Conservation (phyloP, 768 basidiomycete genomes). For the Kwoniella newhampshirensis region DNA sequence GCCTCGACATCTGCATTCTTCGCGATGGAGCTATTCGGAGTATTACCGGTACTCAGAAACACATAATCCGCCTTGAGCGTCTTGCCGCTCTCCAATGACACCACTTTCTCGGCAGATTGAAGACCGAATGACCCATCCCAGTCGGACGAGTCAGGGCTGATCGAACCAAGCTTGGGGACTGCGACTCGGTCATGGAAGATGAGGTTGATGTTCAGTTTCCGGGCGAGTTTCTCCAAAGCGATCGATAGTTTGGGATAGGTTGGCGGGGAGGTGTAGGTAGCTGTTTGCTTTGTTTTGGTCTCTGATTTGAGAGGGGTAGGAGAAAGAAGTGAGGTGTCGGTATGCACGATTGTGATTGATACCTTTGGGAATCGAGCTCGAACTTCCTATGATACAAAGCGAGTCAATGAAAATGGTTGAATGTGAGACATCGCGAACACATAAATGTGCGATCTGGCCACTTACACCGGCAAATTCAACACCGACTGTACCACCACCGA, state of each 20-base stretch:
- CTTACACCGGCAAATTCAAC: conserved; percentile 55
- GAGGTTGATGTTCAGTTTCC: conserved; percentile 28
- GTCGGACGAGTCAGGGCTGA: conserved; percentile 2
- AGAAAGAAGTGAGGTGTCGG: conserved; percentile 12
- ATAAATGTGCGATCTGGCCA: too few relatives aligned
- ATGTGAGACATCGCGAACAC: too few relatives aligned
- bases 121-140: conserved; percentile 38
- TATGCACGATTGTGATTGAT: conserved; percentile 44
- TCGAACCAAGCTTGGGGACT: conserved; percentile 15
- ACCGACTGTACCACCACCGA: conserved; percentile 73
- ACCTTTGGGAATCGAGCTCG: conserved; percentile 28
- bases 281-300: conserved; percentile 24
- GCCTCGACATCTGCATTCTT: conserved; percentile 33
- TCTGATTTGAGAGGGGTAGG: conserved; percentile 16
- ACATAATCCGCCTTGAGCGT: conserved; percentile 41
- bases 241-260: conserved; percentile 24
- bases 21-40: conserved; percentile 31
- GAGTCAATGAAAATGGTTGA: too few relatives aligned
- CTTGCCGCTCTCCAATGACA: conserved; percentile 37
- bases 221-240: conserved; percentile 30
- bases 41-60: conserved; percentile 46
- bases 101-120: conserved; percentile 24
- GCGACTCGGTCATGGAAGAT: conserved; percentile 31
- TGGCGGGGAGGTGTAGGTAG: conserved; percentile 15
- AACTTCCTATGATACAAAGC: conserved; percentile 24